These are phyloP conservation scores for Beauveria sp. DNA, from an alignment of 2,329 filamentous ascomycete genomes.

Conservation along the genomic window DNA sequence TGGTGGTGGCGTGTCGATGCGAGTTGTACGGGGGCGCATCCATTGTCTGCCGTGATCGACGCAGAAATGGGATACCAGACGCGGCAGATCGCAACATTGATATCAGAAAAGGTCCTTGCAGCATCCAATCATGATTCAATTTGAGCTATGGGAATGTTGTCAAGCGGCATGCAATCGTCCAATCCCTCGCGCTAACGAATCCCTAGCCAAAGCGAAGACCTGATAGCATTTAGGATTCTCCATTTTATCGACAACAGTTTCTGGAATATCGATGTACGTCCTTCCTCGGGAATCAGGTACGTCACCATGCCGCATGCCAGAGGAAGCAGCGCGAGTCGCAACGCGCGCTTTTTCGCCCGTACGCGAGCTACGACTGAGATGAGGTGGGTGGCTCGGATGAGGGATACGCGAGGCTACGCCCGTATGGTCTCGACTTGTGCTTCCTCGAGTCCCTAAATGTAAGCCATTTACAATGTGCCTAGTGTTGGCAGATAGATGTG, in stretches of 20 bases:
- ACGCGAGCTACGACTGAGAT: neutral
- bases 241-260: neutral
- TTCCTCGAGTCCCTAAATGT: neutral
- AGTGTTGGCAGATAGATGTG: neutral
- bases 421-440: neutral
- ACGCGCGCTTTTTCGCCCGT: no score
- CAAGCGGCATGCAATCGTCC: no score
- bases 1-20: neutral
- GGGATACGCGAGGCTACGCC: neutral
- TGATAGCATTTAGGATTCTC: neutral
- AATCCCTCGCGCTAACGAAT: no score
- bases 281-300: neutral
- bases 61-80: neutral
- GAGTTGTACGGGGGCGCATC: neutral
- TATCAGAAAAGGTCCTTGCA: no score
- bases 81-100: no score
- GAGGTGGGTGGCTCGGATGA: neutral
- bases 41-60: neutral
- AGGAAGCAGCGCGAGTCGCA: neutral
- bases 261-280: no score
- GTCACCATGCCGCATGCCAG: neutral
- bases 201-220: no score
- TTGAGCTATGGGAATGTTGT: neutral
- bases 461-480: no score
- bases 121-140: neutral